Percentiles rank a stretch among this genome's conserved stretches.
Conservation (phyloP, 768 basidiomycete species). For the Mycena venus region DNA sequence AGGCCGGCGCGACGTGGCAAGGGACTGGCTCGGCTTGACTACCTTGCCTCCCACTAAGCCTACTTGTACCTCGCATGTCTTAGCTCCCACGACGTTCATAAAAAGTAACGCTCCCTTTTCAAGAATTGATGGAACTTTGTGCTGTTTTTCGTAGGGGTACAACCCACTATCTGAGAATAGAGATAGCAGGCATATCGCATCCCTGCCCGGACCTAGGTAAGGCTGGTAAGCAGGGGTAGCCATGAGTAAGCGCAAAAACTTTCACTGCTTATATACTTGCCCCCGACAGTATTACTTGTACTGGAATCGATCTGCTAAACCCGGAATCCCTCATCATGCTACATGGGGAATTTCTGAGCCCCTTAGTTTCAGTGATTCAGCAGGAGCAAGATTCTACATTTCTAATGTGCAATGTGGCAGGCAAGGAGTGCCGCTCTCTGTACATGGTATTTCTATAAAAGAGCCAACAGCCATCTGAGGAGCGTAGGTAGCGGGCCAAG, state of each 20-base stretch:
- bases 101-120: too few relatives aligned
- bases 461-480: not conserved
- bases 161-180: too few relatives aligned
- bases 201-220: too few relatives aligned
- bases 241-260: not conserved
- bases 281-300: not conserved
- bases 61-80: too few relatives aligned
- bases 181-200: too few relatives aligned
- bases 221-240: constrained; percentile 6
- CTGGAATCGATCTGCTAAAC: constrained; percentile 1
- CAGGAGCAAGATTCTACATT: constrained; percentile 1
- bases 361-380: not conserved
- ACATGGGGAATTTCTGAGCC: not conserved
- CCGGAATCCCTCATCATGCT: not conserved
- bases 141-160: too few relatives aligned
- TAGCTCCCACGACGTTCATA: too few relatives aligned
- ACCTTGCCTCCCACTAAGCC: too few relatives aligned
- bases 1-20: too few relatives aligned
- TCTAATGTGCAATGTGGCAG: not conserved
- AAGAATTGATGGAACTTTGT: too few relatives aligned
- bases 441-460: not conserved
- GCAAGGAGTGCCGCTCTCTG: constrained; percentile 1
- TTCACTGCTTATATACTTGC: constrained; percentile 6
- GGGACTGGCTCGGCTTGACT: too few relatives aligned
- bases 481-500: not conserved